Conservation (phyloP, 768 basidiomycete species). For the Boletus fagicola region DNA sequence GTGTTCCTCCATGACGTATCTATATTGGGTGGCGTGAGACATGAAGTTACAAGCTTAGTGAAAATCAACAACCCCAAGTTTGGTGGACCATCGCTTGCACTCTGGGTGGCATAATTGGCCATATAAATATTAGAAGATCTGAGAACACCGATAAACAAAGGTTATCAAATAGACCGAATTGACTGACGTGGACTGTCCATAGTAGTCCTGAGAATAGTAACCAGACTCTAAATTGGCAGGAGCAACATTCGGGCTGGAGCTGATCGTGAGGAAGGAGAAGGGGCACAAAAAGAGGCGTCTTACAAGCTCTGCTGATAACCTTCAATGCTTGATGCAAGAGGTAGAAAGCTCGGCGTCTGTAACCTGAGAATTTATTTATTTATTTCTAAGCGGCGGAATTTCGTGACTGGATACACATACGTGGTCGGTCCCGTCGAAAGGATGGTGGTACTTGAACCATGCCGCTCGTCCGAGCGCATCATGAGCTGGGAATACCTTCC, state of each 20-base stretch:
- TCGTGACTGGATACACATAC: slow-evolving; percentile 13
- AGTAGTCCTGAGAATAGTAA: slow-evolving; percentile 10
- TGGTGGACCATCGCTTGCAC: neutral
- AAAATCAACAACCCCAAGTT: slow-evolving; percentile 18
- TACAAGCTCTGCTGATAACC: slow-evolving; percentile 16
- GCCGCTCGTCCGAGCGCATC: slow-evolving; percentile 7
- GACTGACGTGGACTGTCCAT: slow-evolving; percentile 15
- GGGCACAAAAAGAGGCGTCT: neutral
- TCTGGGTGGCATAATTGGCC: neutral
- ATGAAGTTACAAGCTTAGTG: neutral
- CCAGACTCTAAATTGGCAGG: neutral
- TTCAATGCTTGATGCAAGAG: neutral
- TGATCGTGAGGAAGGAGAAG: neutral
- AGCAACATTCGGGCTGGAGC: slow-evolving; percentile 8
- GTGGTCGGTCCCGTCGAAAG: neutral
- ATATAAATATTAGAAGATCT: slow-evolving; percentile 4
- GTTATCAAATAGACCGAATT: neutral
- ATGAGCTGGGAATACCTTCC: slow-evolving; percentile 1
- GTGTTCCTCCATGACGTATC: slow-evolving; percentile 8
- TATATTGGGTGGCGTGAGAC: slow-evolving; percentile 16
- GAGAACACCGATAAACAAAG: slow-evolving; percentile 1
- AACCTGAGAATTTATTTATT: slow-evolving; percentile 7
- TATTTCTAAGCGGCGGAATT: neutral
- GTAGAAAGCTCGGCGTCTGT: neutral
- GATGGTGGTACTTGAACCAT: neutral